Base-by-base conservation (phyloP, 225 moss, liverwort and hornwort species). In the Climacium dendroides region DNA sequence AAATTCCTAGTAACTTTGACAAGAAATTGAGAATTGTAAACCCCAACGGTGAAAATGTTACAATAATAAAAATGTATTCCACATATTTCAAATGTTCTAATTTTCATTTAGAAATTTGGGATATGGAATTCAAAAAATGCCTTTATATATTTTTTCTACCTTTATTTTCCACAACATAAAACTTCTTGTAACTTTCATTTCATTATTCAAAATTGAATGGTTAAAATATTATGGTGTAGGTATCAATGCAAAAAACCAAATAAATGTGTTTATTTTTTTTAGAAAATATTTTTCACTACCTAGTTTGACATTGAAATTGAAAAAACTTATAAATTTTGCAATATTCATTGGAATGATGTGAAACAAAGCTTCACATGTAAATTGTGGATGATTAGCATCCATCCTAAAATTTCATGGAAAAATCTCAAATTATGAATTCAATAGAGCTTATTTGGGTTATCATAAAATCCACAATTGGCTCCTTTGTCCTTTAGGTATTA, bases 381-480 rank as follows among this genome's bases (percentile, higher is more conserved):
- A 70, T 41, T 41, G 25, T n/a, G 41, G 23, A 41, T 41, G 41
- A 23, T 70, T 25, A 41, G 5, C 13, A 70, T 41, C 1, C 70
- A 70, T 70, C 15, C 3, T 70, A 13, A 3, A 37, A 2, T 37
- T 37, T 67, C 3, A 37, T 13, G 7, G 9, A 13, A 70, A 41
- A 41, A 37, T 14, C 2, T 8, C 8, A 41, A 15, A n/a, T 41
- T 41, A 25, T 41, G 1, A 70, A 41, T 8, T 70, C 70, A 41
- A 41, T 15, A 26, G 13, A 70, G 8, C 9, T 15, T 26, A 22
- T 1, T 1, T 0, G 0, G 26, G 2, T 8, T 41, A 39, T 70
- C 15, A 9, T 41, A 41, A 41, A 39, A 41, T 5, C 15, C 7
- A 13, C 3, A 70, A 0, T 70, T 0, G 0, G 0, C 3, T 69